These are phyloP conservation scores for Yamadazyma trypodendri DNA, from an alignment of 1,139 yeast genomes.

Conservation along the genomic window DNA sequence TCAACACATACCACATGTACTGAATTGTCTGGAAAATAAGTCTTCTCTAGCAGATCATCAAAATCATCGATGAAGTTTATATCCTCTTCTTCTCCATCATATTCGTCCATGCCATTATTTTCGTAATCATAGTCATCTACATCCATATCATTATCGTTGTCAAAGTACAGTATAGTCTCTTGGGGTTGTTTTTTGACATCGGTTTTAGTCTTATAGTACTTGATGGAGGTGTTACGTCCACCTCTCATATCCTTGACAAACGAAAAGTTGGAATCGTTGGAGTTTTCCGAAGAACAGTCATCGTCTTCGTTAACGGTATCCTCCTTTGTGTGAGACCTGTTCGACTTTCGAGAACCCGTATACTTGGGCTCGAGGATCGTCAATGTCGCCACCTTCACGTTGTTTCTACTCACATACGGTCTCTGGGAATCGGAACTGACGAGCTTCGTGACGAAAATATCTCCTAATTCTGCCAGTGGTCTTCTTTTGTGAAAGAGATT, in stretches of 20 bases:
- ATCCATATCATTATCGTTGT: constrained; percentile 29
- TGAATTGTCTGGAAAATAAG: too few relatives aligned
- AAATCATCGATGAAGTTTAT: constrained; percentile 54
- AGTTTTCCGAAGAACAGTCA: constrained; percentile 5
- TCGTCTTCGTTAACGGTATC: not conserved
- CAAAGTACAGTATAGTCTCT: constrained; percentile 33
- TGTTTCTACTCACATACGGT: not conserved
- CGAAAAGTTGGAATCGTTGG: constrained; percentile 38
- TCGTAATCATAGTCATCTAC: constrained; percentile 48
- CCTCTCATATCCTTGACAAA: constrained; percentile 54
- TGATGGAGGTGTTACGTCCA: constrained; percentile 62
- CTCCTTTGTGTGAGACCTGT: not conserved
- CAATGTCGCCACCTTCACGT: not conserved
- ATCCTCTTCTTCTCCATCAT: constrained; percentile 46
- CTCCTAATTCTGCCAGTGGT: constrained; percentile 10
- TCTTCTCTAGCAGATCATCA: constrained; percentile 28
- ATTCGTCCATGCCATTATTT: constrained; percentile 49
- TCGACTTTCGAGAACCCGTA: constrained; percentile 1
- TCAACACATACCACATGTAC: not conserved
- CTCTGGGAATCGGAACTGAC: not conserved
- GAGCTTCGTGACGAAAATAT: constrained; percentile 6
- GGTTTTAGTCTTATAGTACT: constrained; percentile 49
- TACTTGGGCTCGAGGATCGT: not conserved
- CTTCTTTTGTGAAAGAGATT: constrained; percentile 29
- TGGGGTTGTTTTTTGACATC: constrained; percentile 11